These are phyloP conservation scores for Knufia fluminis DNA, from an alignment of 2,329 filamentous ascomycete species.

Conservation along the genomic window DNA sequence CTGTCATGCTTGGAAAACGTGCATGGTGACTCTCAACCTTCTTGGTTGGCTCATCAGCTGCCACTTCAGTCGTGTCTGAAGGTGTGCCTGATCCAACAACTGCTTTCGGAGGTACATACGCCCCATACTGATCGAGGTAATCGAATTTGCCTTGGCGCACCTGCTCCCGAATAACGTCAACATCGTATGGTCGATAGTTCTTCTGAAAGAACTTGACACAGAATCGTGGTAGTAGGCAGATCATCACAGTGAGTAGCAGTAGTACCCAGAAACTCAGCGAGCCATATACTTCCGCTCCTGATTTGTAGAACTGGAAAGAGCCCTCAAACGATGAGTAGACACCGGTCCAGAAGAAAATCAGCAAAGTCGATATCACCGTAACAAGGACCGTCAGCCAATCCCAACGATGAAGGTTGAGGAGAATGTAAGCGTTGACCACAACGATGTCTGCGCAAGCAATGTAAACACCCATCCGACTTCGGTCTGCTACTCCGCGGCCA, in stretches of 20 bases:
- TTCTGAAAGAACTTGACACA: constrained; percentile 82
- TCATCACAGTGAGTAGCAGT: constrained; percentile 65
- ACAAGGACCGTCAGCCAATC: constrained; percentile 91
- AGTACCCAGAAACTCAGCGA: constrained; percentile 81
- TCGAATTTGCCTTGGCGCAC: constrained; percentile 73
- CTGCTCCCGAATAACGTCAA: constrained; percentile 94
- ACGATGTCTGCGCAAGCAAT: constrained; percentile 75
- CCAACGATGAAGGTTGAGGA: constrained; percentile 96
- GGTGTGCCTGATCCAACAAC: constrained; percentile 46
- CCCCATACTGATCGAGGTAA: constrained; percentile 53
- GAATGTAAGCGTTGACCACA: constrained; percentile 85
- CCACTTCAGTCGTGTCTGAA: constrained; percentile 43
- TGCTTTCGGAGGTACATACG: constrained; percentile 41
- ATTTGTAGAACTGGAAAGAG: constrained; percentile 62
- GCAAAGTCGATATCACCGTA: constrained; percentile 68
- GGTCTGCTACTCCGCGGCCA: constrained; percentile 68
- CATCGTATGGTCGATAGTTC: constrained; percentile 83
- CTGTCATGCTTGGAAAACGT: constrained; percentile 53
- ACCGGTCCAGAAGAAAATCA: constrained; percentile 94
- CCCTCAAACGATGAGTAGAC: constrained; percentile 60
- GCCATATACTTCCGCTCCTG: constrained; percentile 69
- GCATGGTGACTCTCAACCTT: constrained; percentile 40
- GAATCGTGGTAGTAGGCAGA: constrained; percentile 82
- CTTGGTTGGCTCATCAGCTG: constrained; percentile 32
- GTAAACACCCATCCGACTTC: constrained; percentile 76